These are phyloP conservation scores for Linnemannia schmuckeri DNA, from an alignment of 192 early-diverging fungal species.

Conservation along the genomic window DNA sequence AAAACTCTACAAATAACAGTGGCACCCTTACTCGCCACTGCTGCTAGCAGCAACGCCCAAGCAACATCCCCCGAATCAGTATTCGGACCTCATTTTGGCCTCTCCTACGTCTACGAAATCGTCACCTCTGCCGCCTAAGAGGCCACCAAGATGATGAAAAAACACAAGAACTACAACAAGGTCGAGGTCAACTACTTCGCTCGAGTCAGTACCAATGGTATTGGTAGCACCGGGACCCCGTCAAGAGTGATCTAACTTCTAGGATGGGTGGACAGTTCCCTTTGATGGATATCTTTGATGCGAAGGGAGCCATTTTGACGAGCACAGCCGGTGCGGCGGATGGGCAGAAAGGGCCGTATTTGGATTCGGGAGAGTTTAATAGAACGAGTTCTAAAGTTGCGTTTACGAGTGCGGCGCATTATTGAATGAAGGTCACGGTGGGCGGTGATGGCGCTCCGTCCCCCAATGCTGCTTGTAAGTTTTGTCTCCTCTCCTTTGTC, in stretches of 20 bases:
- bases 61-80: background rate
- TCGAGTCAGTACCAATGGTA: background rate
- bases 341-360: background rate
- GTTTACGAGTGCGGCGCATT: background rate
- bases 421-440: background rate
- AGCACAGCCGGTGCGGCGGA: background rate
- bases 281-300: background rate
- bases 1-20: background rate
- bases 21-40: background rate
- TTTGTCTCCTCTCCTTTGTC: background rate
- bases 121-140: background rate
- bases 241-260: background rate
- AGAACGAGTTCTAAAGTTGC: background rate
- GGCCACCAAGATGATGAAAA: background rate
- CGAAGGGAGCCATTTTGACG: background rate
- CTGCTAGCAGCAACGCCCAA: background rate
- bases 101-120: background rate
- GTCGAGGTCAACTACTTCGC: background rate
- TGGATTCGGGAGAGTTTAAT: background rate
- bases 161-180: background rate
- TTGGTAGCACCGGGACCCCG: background rate
- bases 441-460: background rate
- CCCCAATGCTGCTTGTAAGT: background rate
- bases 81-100: background rate
- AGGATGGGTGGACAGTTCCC: background rate